These are phyloP conservation scores for Chlamydomonas applanata DNA, from an alignment of 139 green algal species.

Conservation along the genomic window DNA sequence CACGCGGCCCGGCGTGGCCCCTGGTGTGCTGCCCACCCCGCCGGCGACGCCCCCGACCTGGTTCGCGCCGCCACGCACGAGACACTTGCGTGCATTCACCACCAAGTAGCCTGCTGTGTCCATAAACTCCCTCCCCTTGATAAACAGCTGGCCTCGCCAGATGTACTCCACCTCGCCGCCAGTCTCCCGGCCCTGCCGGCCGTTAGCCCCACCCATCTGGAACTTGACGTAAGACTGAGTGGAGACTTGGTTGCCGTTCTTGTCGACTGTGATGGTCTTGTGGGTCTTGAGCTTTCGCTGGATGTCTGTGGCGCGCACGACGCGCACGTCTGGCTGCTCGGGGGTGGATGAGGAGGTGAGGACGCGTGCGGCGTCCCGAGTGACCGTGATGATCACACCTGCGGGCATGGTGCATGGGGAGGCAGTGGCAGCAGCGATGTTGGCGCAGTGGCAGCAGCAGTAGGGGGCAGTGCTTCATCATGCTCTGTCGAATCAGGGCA, in stretches of 20 bases:
- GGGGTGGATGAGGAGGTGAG: constrained; percentile 59
- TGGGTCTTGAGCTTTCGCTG: constrained; percentile 73
- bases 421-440: too few relatives aligned
- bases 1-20: background rate
- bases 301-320: constrained; percentile 76
- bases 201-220: constrained; percentile 25
- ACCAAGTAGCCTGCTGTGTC: background rate
- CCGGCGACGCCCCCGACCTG: background rate
- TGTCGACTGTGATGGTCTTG: constrained; percentile 45
- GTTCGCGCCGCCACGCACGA: background rate
- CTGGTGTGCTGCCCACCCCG: background rate
- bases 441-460: too few relatives aligned
- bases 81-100: background rate
- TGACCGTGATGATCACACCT: constrained; percentile 77
- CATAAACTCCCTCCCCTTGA: constrained; percentile 58
- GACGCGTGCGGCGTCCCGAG: constrained; percentile 59
- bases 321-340: constrained; percentile 72
- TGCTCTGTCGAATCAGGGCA: too few relatives aligned
- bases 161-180: constrained; percentile 80
- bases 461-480: too few relatives aligned
- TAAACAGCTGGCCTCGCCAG: constrained; percentile 68
- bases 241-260: constrained; percentile 17
- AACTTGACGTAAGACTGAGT: too few relatives aligned
- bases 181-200: background rate
- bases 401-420: too few relatives aligned